Evolutionary conservation across 2,329 filamentous ascomycete species (phyloP).

Genomic region (Zymoseptoria pseudotritici): DNA sequence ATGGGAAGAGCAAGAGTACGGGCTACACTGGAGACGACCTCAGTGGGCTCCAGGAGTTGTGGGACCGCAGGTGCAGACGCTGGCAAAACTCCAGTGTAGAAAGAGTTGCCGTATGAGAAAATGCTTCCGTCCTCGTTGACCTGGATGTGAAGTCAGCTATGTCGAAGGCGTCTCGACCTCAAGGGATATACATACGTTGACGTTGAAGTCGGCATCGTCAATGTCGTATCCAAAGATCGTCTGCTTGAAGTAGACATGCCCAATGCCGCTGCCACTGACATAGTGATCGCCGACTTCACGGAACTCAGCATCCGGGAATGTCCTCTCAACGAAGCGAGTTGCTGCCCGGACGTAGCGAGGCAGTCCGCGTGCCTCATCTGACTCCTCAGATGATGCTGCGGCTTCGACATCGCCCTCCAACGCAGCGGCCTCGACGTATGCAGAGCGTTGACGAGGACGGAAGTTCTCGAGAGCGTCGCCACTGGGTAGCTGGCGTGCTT

Average conservation of each 20-base stretch:
- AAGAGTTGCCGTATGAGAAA: slow-evolving; percentile 51
- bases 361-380: slow-evolving; percentile 1
- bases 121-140: slow-evolving; percentile 47
- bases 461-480: slow-evolving; percentile 5
- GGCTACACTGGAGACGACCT: slow-evolving; percentile 38
- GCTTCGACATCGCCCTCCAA: slow-evolving; percentile 2
- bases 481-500: slow-evolving; percentile 2
- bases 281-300: slow-evolving; percentile 49
- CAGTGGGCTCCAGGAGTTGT: slow-evolving; percentile 36
- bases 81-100: slow-evolving; percentile 41
- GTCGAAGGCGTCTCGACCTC: not conserved
- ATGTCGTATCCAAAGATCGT: slow-evolving; percentile 52
- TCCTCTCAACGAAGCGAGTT: slow-evolving; percentile 28
- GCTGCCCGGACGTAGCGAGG: slow-evolving; percentile 28
- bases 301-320: slow-evolving; percentile 37
- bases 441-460: slow-evolving; percentile 11
- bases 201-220: slow-evolving; percentile 55
- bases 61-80: slow-evolving; percentile 33
- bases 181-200: slow-evolving; percentile 44
- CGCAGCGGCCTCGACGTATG: slow-evolving; percentile 8
- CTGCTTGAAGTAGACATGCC: slow-evolving; percentile 54
- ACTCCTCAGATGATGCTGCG: not conserved
- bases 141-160: slow-evolving; percentile 23
- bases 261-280: slow-evolving; percentile 47
- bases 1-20: slow-evolving; percentile 37